Evolutionary conservation across 352 stramenopile species (phyloP), one percentile per base, ranked within the genome.

Genomic region (Globisporangium mamillatum): DNA sequence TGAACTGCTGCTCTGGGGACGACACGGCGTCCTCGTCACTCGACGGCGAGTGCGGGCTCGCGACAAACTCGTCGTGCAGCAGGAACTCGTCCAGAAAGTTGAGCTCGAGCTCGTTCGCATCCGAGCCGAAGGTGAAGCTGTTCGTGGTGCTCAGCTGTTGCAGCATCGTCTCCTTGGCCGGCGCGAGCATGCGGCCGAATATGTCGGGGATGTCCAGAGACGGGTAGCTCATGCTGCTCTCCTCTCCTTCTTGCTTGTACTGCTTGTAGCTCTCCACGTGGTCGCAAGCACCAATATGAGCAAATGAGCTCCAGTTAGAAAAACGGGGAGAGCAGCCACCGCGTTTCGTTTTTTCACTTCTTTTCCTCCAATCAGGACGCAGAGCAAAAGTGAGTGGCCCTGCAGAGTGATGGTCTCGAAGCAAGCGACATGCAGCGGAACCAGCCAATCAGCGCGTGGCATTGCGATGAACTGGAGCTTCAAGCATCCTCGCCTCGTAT

Each of bases 1-100:
- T 27, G 7, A 3, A 4, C 5, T 57, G 52, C 6, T n/a, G 52
- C 34, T 61, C 32, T 7, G 54, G 52, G 20, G 62, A 60, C 27
- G n/a, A 8, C n/a, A 29, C 63, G 3, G n/a, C 34, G 20, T 60
- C 59, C 18, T 70, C 58, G 34, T 59, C 60, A 16, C n/a, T 20
- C 18, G 67, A n/a, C 2, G 67, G 67, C 48, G 67, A 72, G 16
- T 64, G 53, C 38, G 75, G 60, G 14, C 71, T 63, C 16, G 69
- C 32, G n/a, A 63, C 41, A 27, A 80, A 72, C 50, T 78, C 68
- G 25, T 81, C 78, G 25, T 81, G 76, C 12, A 78, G 68, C 38
- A 90, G 65, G 2, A 88, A 78, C 36, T 88, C 76, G 1, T 76
- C 83, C 20, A 90, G 73, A 50, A 90, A 84, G 57, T 55, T 76